Base-by-base conservation (phyloP, 2,329 filamentous ascomycete genomes). In the Fusarium goolgardi region DNA sequence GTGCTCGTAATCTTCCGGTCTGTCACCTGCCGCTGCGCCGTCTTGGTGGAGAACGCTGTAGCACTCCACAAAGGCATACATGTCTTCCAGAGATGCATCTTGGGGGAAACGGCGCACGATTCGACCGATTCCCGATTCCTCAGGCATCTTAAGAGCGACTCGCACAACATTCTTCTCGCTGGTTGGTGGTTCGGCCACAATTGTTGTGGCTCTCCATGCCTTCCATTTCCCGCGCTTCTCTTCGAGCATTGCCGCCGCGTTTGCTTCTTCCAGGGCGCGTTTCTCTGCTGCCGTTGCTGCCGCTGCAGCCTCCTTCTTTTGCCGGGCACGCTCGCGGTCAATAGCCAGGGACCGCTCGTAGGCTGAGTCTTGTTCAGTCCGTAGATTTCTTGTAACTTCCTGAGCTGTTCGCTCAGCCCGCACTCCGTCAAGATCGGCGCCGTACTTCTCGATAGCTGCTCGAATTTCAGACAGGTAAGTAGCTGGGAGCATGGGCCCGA, bases 1-100 rank as follows among this genome's bases (percentile, higher is more conserved):
- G 77, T 98, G 94, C 69, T 89, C 83, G 76, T 96, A 98, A 15
- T 81, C 87, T 23, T 84, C 81, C 0, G 93, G 93, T 71, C 88
- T 67, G 31, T 71, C 74, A 49, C 67, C 69, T 32, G 63, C 74
- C 16, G 65, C 53, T 27, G 55, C 70, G 20, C 77, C 78, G 23
- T 75, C 78, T 3, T 80, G 78, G 35, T 85, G 78, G 5, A 94
- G 72, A 8, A 91, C 71, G 53, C 93, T 89, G 76, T 94, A 90
- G 80, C 95, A 98, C 76, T 99, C 96, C 4, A 98, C 94, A 80
- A 97, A 97, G 1, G 95, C 96, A 78, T 98, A 98, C 8, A 99
- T 81, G 74, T 97, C 94, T 76, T 98, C 95, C 37, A 98, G 82
- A 3, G 86, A 84, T 0, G 91, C 88, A n/a, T 88, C 83, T 2